A percentile compares a stretch with the other conserved stretches of the same genome.
Conservation (phyloP, 148 eudicot genomes). For the Rhododendron vialii region DNA sequence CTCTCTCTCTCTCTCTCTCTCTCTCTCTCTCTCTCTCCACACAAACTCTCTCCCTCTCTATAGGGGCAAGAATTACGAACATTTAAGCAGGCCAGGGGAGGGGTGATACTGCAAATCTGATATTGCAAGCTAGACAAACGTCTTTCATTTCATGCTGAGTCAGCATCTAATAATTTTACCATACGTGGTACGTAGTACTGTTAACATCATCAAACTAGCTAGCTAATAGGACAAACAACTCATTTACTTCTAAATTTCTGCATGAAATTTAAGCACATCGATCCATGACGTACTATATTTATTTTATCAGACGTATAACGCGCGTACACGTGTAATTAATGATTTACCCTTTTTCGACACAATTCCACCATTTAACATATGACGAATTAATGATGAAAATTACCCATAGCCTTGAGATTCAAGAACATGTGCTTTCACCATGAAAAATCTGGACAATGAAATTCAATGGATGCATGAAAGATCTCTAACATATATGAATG, state of each 20-base stretch:
- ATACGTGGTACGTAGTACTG: neutral
- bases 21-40: neutral
- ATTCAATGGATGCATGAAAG: too few relatives aligned
- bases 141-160: slow-evolving; percentile 2
- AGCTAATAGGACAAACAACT: slow-evolving; percentile 1
- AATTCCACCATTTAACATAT: neutral
- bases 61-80: neutral
- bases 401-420: too few relatives aligned
- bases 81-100: slow-evolving; percentile 8
- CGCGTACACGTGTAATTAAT: too few relatives aligned
- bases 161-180: slow-evolving; percentile 6
- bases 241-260: neutral
- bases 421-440: too few relatives aligned
- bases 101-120: slow-evolving; percentile 12
- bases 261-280: too few relatives aligned
- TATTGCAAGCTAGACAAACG: slow-evolving; percentile 13
- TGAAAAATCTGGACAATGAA: too few relatives aligned
- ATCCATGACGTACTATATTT: too few relatives aligned
- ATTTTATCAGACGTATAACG: too few relatives aligned
- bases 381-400: too few relatives aligned
- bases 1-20: neutral
- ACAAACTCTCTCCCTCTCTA: neutral
- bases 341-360: neutral
- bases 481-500: too few relatives aligned
- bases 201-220: neutral